A percentile compares a stretch with the other conserved stretches of the same genome.
These are phyloP conservation scores for Takashimella koratensis DNA, from an alignment of 1,284 basidiomycete genomes.

Conservation along the genomic window DNA sequence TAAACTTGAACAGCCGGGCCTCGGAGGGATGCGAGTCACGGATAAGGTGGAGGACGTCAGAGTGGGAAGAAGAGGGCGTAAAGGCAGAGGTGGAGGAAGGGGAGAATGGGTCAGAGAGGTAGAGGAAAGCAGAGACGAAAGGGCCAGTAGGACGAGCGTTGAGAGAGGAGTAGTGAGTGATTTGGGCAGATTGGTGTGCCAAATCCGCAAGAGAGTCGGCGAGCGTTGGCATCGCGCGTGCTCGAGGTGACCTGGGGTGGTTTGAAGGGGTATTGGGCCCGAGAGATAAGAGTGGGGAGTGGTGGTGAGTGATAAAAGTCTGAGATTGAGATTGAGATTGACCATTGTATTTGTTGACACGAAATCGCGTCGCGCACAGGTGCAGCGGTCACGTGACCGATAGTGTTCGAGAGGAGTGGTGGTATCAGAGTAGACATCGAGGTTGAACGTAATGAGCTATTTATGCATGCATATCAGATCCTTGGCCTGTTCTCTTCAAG, in stretches of 20 bases:
- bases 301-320: not conserved
- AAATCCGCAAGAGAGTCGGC: constrained; percentile 35
- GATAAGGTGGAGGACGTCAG: constrained; percentile 33
- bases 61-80: not conserved
- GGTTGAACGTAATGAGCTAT: too few relatives aligned
- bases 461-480: too few relatives aligned
- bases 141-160: constrained; percentile 33
- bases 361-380: not conserved
- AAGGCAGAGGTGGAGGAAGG: not conserved
- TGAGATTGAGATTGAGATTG: not conserved
- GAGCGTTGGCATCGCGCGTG: constrained; percentile 36
- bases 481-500: too few relatives aligned
- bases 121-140: constrained; percentile 38
- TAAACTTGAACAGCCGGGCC: constrained; percentile 37
- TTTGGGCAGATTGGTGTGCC: constrained; percentile 31
- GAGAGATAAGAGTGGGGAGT: not conserved
- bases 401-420: too few relatives aligned
- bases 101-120: constrained; percentile 10
- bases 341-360: not conserved
- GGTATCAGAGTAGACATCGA: too few relatives aligned
- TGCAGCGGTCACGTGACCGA: not conserved
- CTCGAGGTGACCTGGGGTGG: too few relatives aligned
- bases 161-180: constrained; percentile 26
- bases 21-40: constrained; percentile 42
- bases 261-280: too few relatives aligned